Evolutionary conservation across 2,329 filamentous ascomycete species (phyloP).

Genomic region (Calonectria pteridis): DNA sequence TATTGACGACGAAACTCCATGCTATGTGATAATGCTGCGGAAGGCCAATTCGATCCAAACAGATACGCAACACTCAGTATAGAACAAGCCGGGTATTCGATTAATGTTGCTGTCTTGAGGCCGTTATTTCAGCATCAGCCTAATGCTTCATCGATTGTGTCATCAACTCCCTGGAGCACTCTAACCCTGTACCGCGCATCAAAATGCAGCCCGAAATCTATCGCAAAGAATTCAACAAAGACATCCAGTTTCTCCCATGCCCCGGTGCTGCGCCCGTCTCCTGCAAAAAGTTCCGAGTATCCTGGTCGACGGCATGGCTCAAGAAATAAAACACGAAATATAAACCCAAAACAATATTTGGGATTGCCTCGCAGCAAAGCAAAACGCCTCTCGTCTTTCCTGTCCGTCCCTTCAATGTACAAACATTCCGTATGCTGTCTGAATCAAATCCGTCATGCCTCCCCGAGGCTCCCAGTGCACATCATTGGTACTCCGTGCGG

Average conservation of each 20-base stretch:
- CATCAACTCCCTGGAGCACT: conserved; percentile 38
- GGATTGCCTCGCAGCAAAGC: conserved; percentile 33
- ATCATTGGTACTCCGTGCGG: neutral
- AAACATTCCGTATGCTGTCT: conserved; percentile 30
- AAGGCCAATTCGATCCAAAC: neutral
- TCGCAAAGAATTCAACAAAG: conserved; percentile 36
- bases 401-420: conserved; percentile 28
- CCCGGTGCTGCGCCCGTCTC: conserved; percentile 30
- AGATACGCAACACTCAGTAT: neutral
- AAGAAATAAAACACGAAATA: conserved; percentile 25
- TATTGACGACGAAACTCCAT: neutral
- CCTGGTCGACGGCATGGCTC: conserved; percentile 11
- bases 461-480: conserved; percentile 29
- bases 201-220: conserved; percentile 38
- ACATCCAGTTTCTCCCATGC: conserved; percentile 16
- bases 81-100: neutral
- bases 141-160: conserved; percentile 35
- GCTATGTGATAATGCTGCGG: neutral
- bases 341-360: conserved; percentile 11
- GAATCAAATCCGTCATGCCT: conserved; percentile 36
- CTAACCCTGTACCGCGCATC: conserved; percentile 25
- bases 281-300: conserved; percentile 27
- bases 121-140: conserved; percentile 33
- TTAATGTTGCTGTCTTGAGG: conserved; percentile 22
- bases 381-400: conserved; percentile 44